These are phyloP conservation scores for Eucalyptus rudis DNA, from an alignment of 345 rosid genomes.

Conservation along the genomic window DNA sequence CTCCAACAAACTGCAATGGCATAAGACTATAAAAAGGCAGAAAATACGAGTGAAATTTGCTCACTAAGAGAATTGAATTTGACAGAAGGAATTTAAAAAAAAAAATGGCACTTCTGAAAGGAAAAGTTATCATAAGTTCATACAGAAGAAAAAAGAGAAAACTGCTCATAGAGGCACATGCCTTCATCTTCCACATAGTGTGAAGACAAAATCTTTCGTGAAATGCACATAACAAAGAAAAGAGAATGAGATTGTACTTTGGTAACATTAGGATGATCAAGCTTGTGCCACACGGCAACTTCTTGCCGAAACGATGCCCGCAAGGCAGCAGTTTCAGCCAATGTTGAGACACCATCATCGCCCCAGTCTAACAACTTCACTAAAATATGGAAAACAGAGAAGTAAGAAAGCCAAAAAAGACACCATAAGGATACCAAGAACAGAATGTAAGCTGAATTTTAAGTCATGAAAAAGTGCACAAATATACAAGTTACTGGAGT, in stretches of 20 bases:
- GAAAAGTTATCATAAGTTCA: background rate
- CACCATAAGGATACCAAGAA: background rate
- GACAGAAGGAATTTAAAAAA: background rate
- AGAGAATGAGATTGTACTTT: conserved; percentile 26
- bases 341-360: conserved; percentile 49
- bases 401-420: background rate
- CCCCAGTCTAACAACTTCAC: conserved; percentile 95
- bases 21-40: background rate
- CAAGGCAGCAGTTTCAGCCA: conserved; percentile 64
- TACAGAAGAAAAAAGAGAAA: background rate
- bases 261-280: conserved; percentile 85
- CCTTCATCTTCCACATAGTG: background rate
- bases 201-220: background rate
- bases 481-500: background rate
- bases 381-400: conserved; percentile 6
- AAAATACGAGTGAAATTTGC: background rate
- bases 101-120: background rate
- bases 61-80: background rate
- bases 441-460: background rate
- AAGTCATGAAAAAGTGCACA: background rate
- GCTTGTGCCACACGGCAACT: conserved; percentile 97
- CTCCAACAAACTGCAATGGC: conserved; percentile 67
- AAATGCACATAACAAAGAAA: background rate
- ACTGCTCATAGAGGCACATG: background rate
- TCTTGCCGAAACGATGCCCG: conserved; percentile 78